Base-by-base conservation (phyloP, 148 eudicot species). In the Fagopyrum tataricum region DNA sequence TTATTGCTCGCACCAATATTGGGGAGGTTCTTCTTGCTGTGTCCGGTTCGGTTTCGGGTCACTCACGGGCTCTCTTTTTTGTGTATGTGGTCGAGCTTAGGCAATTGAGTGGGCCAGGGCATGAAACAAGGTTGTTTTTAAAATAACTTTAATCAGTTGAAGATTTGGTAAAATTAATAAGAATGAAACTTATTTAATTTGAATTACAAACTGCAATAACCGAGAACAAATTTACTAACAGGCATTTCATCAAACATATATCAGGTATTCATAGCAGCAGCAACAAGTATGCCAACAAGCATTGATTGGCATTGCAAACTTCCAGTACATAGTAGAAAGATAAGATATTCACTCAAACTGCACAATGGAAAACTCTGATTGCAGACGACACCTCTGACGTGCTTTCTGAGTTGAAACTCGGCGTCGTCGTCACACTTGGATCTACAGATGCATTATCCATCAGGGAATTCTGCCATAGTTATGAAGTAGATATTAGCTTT, bases 201-300 rank as follows among this genome's bases (percentile, higher is more conserved):
- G n/a, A n/a, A n/a, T n/a, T 31, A 23, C 31, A 21, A 5, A 15
- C 52, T 48, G 24, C 67, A 26, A 4, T 12, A 14, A 37, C 2
- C 4, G 56, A 61, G 67, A 61, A 39, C 18, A 64, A 12, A 37
- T 59, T 12, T 7, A 10, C 26, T 24, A 24, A 55, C n/a, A 64
- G 69, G 69, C 69, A 64, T 64, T 64, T 64, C 67, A 64, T 37
- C 69, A 39, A 64, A 64, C 69, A 64, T 7, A 17, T 31, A 64
- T 20, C 15, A 3, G 39, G 17, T 39, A 24, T 59, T 59, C 39
- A 52, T 4, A 52, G 6, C 58, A 17, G 21, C 58, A 17, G 6
- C 21, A 5, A 15, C 8, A 52, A 52, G 18, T 59, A 59, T 23
- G 66, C 69, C 69, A 64, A 37, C 13, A 31, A 7, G 44, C 2